Conservation (phyloP, 306 rosid species). For the Macrotyloma uniflorum region DNA sequence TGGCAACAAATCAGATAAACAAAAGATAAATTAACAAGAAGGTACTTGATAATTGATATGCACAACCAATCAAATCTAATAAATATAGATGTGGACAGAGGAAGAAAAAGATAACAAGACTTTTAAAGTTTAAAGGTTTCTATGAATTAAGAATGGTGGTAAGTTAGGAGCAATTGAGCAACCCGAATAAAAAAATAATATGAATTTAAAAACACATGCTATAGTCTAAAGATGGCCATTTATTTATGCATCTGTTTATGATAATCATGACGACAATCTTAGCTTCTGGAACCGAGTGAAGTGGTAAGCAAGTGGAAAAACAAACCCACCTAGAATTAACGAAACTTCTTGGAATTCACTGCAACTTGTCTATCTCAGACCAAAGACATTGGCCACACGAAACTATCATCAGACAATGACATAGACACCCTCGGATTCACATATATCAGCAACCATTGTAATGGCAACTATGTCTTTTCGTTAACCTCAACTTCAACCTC, state of each 20-base stretch:
- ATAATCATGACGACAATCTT: background rate
- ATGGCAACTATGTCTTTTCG: background rate
- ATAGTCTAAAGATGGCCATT: background rate
- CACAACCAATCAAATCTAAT: slow-evolving; percentile 23
- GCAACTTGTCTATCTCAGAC: slow-evolving; percentile 31
- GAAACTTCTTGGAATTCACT: slow-evolving; percentile 42
- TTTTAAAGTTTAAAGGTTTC: background rate
- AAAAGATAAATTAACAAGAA: background rate
- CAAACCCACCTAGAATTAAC: slow-evolving; percentile 31
- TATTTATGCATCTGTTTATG: background rate
- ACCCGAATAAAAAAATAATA: slow-evolving; percentile 15
- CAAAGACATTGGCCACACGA: background rate
- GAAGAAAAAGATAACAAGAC: background rate
- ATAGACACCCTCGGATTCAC: background rate
- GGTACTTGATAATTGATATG: slow-evolving; percentile 24
- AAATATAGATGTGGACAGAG: slow-evolving; percentile 18
- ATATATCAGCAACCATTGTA: background rate
- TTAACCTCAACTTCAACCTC: background rate
- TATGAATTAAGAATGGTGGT: background rate
- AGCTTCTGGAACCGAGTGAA: slow-evolving; percentile 48
- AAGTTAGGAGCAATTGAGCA: slow-evolving; percentile 29
- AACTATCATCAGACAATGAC: background rate
- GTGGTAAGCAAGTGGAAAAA: slow-evolving; percentile 29
- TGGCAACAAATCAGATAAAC: slow-evolving; percentile 44
- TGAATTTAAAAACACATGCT: background rate